Evolutionary conservation across 2,329 filamentous ascomycete species (phyloP), one percentile per base, ranked within the genome.

Genomic region (Ophiostoma pallidulum): DNA sequence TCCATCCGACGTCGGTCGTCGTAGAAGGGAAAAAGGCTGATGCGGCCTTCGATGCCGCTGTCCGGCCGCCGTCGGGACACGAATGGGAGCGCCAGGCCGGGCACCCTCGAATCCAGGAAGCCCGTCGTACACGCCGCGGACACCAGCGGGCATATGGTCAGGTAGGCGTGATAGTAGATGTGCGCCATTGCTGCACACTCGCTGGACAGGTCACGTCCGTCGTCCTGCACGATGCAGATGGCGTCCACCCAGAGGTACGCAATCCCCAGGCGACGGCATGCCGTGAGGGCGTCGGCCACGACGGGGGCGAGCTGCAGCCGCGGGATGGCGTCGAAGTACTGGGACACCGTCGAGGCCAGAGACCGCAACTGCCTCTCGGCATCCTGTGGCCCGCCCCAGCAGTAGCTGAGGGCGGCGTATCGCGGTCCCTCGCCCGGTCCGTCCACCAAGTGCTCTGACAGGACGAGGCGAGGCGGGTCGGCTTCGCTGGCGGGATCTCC

Each of bases 241-340:
- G 42, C 57, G 77, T 78, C 41, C 13, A 44, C 31, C 19, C 33
- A 38, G 19, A 33, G 29, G 14, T 49, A 49, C n/a, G 16, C 33
- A 24, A 45, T 38, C 18, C 8, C 22, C 10, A 45, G 20, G 12
- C 12, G 9, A 14, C 39, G 24, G 22, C 38, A 41, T 8, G 35
- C 32, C 12, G 14, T 8, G 6, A 47, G 13, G 4, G 45, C 45
- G 14, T 47, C 45, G 16, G 31, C 16, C 9, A 47, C n/a, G 9
- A 47, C 45, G 13, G 45, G 45, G 7, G 45, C 19, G n/a, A 42
- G 7, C 4, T 29, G 38, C 3, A 24, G 19, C 22, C n/a, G 29
- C 8, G 45, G 32, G 8, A 42, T n/a, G 4, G n/a, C 12, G 10
- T 13, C 4, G 12, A 42, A 20, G 16, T 42, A 32, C 4, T 9